These are phyloP conservation scores for Gracilariopsis chorda DNA, from an alignment of 23 red algal species.

Conservation along the genomic window DNA sequence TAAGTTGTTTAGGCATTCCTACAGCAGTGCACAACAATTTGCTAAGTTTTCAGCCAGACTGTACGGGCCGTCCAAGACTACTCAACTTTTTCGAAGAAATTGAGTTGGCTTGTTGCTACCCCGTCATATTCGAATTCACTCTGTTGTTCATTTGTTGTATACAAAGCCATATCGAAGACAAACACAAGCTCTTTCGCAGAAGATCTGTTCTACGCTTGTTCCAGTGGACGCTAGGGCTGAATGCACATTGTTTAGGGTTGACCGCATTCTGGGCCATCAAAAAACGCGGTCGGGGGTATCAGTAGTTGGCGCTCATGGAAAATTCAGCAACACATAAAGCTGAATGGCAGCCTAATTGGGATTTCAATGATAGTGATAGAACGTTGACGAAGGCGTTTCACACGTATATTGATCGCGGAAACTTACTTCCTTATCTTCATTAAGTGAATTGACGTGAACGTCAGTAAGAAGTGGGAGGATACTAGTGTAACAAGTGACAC, in stretches of 20 bases:
- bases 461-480: too few species aligned
- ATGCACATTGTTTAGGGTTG: background rate
- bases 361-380: background rate
- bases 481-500: too few species aligned
- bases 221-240: background rate
- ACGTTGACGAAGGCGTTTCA: conserved; percentile 2
- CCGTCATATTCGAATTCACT: background rate
- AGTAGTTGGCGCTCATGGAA: background rate
- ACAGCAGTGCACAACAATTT: background rate
- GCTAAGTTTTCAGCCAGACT: background rate
- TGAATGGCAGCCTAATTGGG: background rate
- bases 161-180: background rate
- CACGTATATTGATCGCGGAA: background rate
- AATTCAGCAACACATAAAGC: background rate
- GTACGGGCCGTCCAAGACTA: background rate
- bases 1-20: background rate
- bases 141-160: background rate
- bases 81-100: background rate
- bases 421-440: background rate
- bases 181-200: background rate
- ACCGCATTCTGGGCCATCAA: background rate
- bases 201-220: background rate
- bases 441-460: conserved; percentile 16
- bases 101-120: background rate
- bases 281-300: background rate